Conservation (phyloP, 1,284 basidiomycete genomes). For the Neotropicomus parvogracilis region DNA sequence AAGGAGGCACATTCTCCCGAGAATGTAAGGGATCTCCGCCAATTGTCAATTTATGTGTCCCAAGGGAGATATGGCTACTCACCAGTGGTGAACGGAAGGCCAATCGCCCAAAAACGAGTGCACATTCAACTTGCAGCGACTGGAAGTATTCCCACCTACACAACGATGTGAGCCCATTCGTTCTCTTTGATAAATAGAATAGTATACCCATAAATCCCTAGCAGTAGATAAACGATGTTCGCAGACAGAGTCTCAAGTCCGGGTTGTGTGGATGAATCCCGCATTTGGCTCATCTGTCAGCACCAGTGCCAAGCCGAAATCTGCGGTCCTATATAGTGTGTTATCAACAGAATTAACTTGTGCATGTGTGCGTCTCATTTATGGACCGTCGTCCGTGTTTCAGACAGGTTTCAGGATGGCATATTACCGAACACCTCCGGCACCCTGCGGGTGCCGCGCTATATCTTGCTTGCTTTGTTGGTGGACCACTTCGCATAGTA, state of each 20-base stretch:
- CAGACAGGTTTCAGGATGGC: background rate
- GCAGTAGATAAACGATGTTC: slow-evolving; percentile 7
- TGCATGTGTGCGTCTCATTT: no score
- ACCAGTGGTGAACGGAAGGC: slow-evolving; percentile 22
- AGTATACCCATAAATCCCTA: slow-evolving; percentile 19
- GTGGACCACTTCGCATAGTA: no score
- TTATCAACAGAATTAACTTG: no score
- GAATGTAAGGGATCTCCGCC: slow-evolving; percentile 21
- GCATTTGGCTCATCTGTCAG: slow-evolving; percentile 5
- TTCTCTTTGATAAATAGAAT: background rate
- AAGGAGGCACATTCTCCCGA: slow-evolving; percentile 15
- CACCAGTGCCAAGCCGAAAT: no score
- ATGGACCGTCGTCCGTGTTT: background rate
- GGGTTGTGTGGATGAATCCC: background rate
- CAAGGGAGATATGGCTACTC: slow-evolving; percentile 1
- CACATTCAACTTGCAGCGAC: slow-evolving; percentile 18
- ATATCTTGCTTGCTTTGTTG: no score
- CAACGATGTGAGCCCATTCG: background rate
- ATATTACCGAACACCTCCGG: no score
- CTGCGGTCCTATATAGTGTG: no score
- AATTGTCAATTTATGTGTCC: background rate
- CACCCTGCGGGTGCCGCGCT: no score
- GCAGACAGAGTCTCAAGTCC: background rate
- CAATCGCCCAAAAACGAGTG: slow-evolving; percentile 12
- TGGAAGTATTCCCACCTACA: slow-evolving; percentile 27